Percentiles rank a stretch among this genome's conserved stretches.
Evolutionary conservation across 2,329 filamentous ascomycete genomes (phyloP).

Genomic region (Drechslerella coelobrocha): DNA sequence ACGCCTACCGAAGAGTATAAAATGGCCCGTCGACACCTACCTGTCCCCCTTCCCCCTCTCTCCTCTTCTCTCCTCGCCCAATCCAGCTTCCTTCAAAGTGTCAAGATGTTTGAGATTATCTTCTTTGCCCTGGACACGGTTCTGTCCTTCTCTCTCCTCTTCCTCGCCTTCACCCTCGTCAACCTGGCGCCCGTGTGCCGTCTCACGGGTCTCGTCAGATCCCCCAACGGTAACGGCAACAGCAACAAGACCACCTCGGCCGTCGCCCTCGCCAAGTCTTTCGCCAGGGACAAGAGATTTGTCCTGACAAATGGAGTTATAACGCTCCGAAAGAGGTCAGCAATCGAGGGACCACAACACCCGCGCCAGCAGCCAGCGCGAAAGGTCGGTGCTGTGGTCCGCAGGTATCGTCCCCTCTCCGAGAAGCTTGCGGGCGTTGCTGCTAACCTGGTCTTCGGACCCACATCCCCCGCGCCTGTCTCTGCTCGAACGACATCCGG

Average conservation of each 20-base stretch:
- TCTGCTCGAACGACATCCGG: neutral
- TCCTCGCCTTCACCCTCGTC: neutral
- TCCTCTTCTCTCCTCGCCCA: constrained; percentile 6
- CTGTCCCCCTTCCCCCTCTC: neutral
- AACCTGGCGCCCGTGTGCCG: neutral
- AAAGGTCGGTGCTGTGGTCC: neutral
- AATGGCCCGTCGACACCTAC: neutral
- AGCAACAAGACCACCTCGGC: neutral
- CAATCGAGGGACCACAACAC: neutral
- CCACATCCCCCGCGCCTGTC: neutral
- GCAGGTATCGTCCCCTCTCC: neutral
- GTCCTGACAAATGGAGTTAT: constrained; percentile 14
- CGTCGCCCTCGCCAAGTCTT: constrained; percentile 9
- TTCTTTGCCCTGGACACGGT: neutral
- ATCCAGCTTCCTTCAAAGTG: neutral
- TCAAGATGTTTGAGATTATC: neutral
- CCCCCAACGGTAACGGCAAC: neutral
- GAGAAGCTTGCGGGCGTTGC: too few species aligned
- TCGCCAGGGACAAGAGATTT: constrained; percentile 20
- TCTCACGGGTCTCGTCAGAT: neutral
- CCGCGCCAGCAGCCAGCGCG: neutral
- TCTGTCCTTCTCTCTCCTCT: neutral
- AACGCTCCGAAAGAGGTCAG: constrained; percentile 9
- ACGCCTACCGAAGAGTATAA: neutral
- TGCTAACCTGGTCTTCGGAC: too few species aligned